Conservation (phyloP, 495 filamentous ascomycete species). For the Letharia lupina region DNA sequence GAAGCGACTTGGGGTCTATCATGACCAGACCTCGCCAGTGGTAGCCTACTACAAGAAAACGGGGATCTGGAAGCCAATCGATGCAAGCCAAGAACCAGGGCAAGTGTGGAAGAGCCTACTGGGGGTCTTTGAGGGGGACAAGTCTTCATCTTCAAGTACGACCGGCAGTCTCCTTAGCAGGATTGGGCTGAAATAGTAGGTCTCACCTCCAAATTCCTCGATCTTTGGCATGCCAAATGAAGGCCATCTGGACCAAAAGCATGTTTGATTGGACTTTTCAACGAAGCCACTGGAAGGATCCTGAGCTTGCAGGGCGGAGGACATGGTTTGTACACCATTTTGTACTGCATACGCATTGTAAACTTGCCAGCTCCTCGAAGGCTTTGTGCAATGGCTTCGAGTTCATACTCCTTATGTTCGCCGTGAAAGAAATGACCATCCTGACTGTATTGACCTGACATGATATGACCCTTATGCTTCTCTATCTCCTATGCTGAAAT, state of each 20-base stretch:
- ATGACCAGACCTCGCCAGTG: conserved; percentile 86
- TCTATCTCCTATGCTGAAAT: neutral
- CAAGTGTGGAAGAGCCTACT: conserved; percentile 91
- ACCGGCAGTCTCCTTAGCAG: conserved; percentile 35
- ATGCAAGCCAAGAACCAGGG: conserved; percentile 93
- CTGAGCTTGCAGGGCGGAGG: neutral
- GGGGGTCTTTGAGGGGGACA: conserved; percentile 68
- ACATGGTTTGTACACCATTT: conserved; percentile 11
- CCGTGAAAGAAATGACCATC: neutral
- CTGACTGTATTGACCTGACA: neutral
- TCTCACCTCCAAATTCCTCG: conserved; percentile 18
- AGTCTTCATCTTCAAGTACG: conserved; percentile 26
- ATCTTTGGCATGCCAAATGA: conserved; percentile 31
- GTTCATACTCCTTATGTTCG: neutral
- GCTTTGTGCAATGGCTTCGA: conserved; percentile 1
- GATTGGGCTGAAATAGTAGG: conserved; percentile 36
- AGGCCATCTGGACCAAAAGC: conserved; percentile 8
- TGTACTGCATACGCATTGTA: conserved; percentile 10
- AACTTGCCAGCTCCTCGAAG: conserved; percentile 12
- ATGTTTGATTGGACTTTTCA: conserved; percentile 12
- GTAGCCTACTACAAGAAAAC: conserved; percentile 94
- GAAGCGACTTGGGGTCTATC: conserved; percentile 91
- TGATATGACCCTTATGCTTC: neutral
- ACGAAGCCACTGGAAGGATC: conserved; percentile 1
- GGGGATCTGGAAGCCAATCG: conserved; percentile 91